phyloP scores from a whole-genome alignment of 345 rosid genomes.

The Eucalyptus sp. region DNA sequence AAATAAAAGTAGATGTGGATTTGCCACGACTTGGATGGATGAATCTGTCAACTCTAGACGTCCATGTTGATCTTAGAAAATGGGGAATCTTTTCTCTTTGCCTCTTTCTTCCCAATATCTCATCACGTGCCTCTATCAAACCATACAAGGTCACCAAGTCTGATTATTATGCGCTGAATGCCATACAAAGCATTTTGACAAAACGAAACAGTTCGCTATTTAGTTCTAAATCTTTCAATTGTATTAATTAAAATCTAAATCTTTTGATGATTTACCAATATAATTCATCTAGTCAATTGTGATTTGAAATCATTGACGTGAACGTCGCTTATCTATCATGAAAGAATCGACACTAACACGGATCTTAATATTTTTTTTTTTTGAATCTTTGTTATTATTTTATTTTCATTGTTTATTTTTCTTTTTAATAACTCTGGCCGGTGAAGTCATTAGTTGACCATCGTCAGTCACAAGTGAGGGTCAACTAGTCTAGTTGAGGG shows the following conservation, averaged over 20 bases:
- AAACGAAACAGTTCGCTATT: neutral
- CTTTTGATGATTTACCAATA: accelerated
- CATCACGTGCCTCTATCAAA: neutral
- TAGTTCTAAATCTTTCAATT: too few species aligned
- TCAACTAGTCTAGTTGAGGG: neutral
- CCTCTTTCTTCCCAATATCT: too few species aligned
- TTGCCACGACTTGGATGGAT: neutral
- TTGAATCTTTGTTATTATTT: too few species aligned
- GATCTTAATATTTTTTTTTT: too few species aligned
- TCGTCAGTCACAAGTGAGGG: neutral
- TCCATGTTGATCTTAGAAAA: neutral
- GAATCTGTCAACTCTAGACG: neutral
- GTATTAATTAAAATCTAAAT: too few species aligned
- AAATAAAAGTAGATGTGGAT: neutral
- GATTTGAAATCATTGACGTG: too few species aligned
- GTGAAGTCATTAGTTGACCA: neutral
- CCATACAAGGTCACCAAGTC: neutral
- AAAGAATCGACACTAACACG: accelerated
- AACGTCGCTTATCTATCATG: too few species aligned
- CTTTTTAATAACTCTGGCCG: neutral
- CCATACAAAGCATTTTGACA: neutral
- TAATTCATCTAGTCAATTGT: neutral
- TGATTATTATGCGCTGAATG: neutral
- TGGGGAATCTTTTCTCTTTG: neutral
- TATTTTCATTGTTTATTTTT: too few species aligned